Evolutionary conservation across 495 filamentous ascomycete species (phyloP).

Genomic region (Aspergillus coremiiformis): DNA sequence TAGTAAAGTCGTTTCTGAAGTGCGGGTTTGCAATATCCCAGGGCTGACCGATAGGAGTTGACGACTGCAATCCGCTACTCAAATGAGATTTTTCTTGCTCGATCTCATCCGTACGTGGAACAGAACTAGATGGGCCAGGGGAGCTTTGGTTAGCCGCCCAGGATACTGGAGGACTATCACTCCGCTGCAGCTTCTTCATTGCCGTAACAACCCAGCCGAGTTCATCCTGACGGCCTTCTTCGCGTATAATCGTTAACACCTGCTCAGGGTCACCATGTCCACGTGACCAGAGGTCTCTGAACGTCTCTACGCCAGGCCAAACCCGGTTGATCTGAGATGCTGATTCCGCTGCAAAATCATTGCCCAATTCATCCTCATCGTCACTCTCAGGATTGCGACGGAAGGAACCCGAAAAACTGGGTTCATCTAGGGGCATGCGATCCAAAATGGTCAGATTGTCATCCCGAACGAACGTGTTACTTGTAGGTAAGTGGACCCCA

Average conservation of each 20-base stretch:
- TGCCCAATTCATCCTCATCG: slow-evolving; percentile 27
- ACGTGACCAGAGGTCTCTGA: slow-evolving; percentile 44
- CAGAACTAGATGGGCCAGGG: not conserved
- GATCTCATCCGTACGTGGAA: not conserved
- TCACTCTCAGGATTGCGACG: slow-evolving; percentile 8
- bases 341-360: slow-evolving; percentile 35
- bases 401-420: not conserved
- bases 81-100: not conserved
- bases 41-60: not conserved
- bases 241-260: slow-evolving; percentile 53
- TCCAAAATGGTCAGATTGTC: slow-evolving; percentile 9
- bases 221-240: slow-evolving; percentile 50
- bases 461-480: not conserved
- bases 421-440: slow-evolving; percentile 2
- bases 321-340: slow-evolving; percentile 11
- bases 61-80: not conserved
- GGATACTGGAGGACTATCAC: not conserved
- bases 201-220: slow-evolving; percentile 43
- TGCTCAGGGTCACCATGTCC: slow-evolving; percentile 52
- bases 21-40: slow-evolving; percentile 3
- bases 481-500: not conserved
- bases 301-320: slow-evolving; percentile 36
- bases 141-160: not conserved
- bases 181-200: slow-evolving; percentile 23
- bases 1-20: not conserved